Evolutionary conservation across 2,329 filamentous ascomycete genomes (phyloP).

Genomic region (Fusarium phyllophilum): DNA sequence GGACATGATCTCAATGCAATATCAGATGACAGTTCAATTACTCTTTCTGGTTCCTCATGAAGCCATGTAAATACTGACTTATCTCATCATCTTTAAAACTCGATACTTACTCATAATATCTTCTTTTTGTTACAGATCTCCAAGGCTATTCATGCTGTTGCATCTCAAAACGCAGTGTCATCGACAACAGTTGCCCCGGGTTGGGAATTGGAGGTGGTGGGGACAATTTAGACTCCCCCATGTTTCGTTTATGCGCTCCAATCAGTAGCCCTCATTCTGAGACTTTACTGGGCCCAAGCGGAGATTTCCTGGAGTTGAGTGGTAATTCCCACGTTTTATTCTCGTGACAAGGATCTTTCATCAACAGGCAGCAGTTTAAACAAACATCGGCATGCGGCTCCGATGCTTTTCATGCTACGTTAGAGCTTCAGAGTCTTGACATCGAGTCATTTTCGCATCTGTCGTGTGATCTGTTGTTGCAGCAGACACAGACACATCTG

Average conservation of each 20-base stretch:
- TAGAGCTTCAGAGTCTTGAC: background rate
- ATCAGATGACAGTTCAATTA: background rate
- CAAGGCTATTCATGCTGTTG: fast-evolving
- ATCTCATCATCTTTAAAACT: background rate
- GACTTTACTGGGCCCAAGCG: background rate
- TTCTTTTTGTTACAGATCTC: background rate
- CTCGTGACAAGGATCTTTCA: background rate
- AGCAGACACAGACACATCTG: background rate
- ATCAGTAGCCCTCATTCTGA: background rate
- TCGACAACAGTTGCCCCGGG: background rate
- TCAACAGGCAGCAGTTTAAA: background rate
- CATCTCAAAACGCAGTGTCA: background rate
- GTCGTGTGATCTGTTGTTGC: background rate
- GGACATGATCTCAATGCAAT: background rate
- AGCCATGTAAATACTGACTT: fast-evolving
- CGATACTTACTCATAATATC: fast-evolving
- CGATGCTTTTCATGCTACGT: background rate
- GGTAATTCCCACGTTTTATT: background rate
- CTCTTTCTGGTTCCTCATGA: background rate
- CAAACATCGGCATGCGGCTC: background rate
- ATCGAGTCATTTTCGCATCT: background rate
- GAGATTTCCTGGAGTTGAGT: background rate
- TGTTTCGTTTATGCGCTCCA: slow-evolving; percentile 26
- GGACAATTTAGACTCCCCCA: background rate
- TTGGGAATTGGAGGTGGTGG: background rate